A percentile compares a stretch with the other conserved stretches of the same genome.
These are phyloP conservation scores for Aurinia saxatilis DNA, from an alignment of 345 rosid genomes.

Conservation along the genomic window DNA sequence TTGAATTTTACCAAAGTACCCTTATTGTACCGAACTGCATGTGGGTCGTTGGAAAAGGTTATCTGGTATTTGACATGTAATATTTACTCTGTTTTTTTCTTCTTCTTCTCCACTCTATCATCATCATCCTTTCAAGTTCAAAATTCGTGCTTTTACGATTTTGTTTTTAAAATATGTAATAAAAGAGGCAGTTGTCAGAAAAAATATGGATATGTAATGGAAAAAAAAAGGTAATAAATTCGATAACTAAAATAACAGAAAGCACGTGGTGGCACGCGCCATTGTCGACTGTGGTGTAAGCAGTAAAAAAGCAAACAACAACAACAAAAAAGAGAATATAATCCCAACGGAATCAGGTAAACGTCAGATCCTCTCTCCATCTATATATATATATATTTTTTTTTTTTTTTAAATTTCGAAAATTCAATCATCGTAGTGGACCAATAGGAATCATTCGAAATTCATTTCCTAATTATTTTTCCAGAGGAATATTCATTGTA, in stretches of 20 bases:
- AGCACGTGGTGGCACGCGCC: conserved; percentile 21
- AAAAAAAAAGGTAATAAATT: background rate
- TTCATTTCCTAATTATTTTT: background rate
- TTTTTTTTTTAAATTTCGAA: too few relatives aligned
- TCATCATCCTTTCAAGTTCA: too few relatives aligned
- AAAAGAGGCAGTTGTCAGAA: too few relatives aligned
- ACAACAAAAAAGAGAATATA: conserved; percentile 21
- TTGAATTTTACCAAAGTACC: too few relatives aligned
- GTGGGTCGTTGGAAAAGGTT: too few relatives aligned
- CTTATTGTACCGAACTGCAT: conserved; percentile 34
- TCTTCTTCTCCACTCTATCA: too few relatives aligned
- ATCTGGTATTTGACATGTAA: too few relatives aligned
- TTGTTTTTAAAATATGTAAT: too few relatives aligned
- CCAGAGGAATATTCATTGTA: too few relatives aligned
- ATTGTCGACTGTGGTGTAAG: background rate
- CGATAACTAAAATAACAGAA: conserved; percentile 22
- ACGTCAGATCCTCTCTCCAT: conserved; percentile 18
- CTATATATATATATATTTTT: background rate
- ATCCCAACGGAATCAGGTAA: conserved; percentile 32
- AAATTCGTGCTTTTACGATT: too few relatives aligned
- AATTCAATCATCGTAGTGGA: background rate
- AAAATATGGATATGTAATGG: too few relatives aligned
- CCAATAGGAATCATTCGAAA: background rate
- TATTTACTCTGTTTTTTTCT: too few relatives aligned
- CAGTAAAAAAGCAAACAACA: background rate